phyloP scores from a whole-genome alignment of 192 early-diverging fungal species.

The Tieghemiomyces parasiticus region DNA sequence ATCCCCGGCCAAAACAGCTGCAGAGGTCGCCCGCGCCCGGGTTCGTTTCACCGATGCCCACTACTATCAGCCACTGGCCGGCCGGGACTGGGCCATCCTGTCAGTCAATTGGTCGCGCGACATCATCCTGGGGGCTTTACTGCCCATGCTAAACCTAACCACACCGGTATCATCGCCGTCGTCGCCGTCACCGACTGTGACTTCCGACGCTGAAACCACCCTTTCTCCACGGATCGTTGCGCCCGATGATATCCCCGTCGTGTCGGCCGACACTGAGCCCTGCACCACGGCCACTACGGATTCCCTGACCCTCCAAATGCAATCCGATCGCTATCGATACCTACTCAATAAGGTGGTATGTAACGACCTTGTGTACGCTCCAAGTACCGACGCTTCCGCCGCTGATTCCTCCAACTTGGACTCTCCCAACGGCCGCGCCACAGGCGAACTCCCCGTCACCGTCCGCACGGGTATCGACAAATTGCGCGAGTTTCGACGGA shows the following conservation, averaged over 20 bases:
- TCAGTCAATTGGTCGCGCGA: slow-evolving; percentile 31
- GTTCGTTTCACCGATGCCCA: not conserved
- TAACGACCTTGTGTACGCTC: slow-evolving; percentile 17
- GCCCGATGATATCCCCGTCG: too few relatives aligned
- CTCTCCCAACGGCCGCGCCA: slow-evolving; percentile 13
- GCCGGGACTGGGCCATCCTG: slow-evolving; percentile 16
- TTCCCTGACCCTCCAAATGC: too few relatives aligned
- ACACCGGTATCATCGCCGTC: not conserved
- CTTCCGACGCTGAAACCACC: too few relatives aligned
- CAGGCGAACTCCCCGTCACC: slow-evolving; percentile 12
- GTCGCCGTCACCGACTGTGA: too few relatives aligned
- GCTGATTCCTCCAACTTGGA: not conserved
- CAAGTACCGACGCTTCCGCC: not conserved
- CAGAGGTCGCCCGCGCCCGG: not conserved
- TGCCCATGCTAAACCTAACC: not conserved
- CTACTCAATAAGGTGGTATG: slow-evolving; percentile 17
- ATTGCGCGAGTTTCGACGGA: not conserved
- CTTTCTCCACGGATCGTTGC: too few relatives aligned
- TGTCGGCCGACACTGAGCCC: too few relatives aligned
- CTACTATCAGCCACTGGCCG: too few relatives aligned
- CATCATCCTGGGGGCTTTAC: slow-evolving; percentile 23
- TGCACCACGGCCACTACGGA: too few relatives aligned
- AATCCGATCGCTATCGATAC: not conserved
- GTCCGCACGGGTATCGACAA: slow-evolving; percentile 24
- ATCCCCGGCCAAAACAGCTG: too few relatives aligned